Evolutionary conservation across 2,329 filamentous ascomycete species (phyloP).

Genomic region (Myriosclerotinia scirpicola): DNA sequence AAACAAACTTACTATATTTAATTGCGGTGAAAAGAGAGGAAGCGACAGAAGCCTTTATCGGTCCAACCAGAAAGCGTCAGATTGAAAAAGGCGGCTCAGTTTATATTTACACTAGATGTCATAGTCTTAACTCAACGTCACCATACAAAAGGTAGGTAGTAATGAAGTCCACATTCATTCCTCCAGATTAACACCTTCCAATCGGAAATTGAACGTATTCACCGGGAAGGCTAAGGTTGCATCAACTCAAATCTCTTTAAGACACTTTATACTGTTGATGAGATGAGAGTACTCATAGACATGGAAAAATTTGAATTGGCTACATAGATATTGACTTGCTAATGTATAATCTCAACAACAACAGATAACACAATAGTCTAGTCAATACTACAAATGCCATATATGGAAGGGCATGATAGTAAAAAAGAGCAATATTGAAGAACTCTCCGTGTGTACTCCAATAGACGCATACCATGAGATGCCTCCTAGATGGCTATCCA

Average conservation of each 20-base stretch:
- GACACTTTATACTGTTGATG: not conserved
- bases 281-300: not conserved
- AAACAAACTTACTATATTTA: conserved; percentile 7
- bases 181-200: not conserved
- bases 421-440: not conserved
- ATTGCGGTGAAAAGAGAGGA: not conserved
- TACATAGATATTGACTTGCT: conserved; percentile 8
- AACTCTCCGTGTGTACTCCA: not conserved
- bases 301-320: conserved; percentile 1
- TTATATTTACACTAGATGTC: not conserved
- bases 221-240: not conserved
- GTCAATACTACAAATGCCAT: conserved; percentile 1
- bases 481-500: not conserved
- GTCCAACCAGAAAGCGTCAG: not conserved
- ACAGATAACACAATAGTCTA: not conserved
- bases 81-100: not conserved
- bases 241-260: not conserved
- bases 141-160: not conserved
- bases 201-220: not conserved
- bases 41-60: not conserved
- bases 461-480: not conserved
- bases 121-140: not conserved
- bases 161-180: too few species aligned
- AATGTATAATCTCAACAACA: not conserved
- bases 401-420: not conserved